Percentiles rank a stretch among this genome's conserved stretches.
Conservation (phyloP, 2,329 filamentous ascomycete species). For the Pseudonectria buxi region DNA sequence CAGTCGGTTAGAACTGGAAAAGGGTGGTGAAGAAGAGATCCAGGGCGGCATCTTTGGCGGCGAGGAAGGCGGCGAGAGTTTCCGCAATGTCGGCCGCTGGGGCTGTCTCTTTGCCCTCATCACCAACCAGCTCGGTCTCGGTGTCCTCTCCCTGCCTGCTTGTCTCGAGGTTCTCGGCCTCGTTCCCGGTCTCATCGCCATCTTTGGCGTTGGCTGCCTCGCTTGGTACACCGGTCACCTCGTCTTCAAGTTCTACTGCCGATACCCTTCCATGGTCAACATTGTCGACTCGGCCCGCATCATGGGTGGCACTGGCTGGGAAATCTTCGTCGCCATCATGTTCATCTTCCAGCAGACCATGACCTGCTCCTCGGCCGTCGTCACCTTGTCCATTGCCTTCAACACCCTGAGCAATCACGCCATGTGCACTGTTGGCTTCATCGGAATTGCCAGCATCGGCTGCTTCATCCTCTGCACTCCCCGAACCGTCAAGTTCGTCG, state of each 20-base stretch:
- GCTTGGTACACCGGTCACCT: conserved; percentile 50
- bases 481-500: conserved; percentile 45
- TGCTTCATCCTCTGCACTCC: conserved; percentile 56
- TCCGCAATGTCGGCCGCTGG: conserved; percentile 19
- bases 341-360: conserved; percentile 14
- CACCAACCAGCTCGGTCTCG: conserved; percentile 23
- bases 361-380: conserved; percentile 44
- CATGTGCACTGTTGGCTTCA: conserved; percentile 57
- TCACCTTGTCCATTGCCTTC: conserved; percentile 56
- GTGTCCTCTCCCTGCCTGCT: conserved; percentile 59
- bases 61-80: conserved; percentile 19
- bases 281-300: conserved; percentile 60
- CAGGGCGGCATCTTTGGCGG: no score
- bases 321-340: conserved; percentile 9
- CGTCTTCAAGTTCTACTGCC: conserved; percentile 59
- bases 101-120: conserved; percentile 20
- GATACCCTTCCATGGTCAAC: conserved; percentile 61
- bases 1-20: no score
- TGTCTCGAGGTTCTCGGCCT: conserved; percentile 61
- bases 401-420: conserved; percentile 57
- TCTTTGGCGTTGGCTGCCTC: conserved; percentile 53
- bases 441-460: conserved; percentile 51
- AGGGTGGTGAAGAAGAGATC: no score
- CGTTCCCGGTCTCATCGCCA: conserved; percentile 60
- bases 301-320: conserved; percentile 27